phyloP scores from a whole-genome alignment of 1,284 basidiomycete genomes.

The Dichomitus squalens region DNA sequence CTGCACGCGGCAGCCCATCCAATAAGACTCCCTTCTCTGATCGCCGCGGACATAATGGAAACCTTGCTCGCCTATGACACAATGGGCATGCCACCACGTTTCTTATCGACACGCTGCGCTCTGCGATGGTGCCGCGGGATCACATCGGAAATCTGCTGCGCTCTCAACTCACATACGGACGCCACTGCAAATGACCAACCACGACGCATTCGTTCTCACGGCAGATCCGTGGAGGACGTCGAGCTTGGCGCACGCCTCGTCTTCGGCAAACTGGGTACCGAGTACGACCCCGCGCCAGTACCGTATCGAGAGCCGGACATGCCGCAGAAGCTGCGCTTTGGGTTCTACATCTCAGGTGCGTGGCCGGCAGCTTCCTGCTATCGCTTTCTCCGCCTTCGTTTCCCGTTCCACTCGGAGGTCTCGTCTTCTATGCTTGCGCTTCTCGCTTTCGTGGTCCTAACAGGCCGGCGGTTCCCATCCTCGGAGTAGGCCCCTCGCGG shows the following conservation, averaged over 20 bases:
- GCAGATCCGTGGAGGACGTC: conserved; percentile 67
- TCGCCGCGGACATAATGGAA: conserved; percentile 6
- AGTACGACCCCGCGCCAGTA: conserved; percentile 51
- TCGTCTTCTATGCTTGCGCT: neutral
- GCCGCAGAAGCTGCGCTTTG: conserved; percentile 64
- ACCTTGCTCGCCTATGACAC: neutral
- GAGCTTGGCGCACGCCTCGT: conserved; percentile 56
- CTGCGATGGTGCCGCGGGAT: neutral
- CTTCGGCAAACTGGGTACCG: conserved; percentile 53
- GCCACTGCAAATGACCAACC: neutral
- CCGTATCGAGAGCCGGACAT: conserved; percentile 61
- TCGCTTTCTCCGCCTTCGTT: neutral
- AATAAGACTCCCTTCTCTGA: neutral
- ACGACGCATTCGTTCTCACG: neutral
- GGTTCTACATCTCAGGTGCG: conserved; percentile 68
- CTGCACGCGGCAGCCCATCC: neutral
- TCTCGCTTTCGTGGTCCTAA: neutral
- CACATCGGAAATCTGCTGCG: neutral
- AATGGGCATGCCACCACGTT: neutral
- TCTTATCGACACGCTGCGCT: neutral
- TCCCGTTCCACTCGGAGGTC: neutral
- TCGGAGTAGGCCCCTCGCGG: neutral
- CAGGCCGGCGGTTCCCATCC: no score
- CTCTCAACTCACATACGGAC: neutral
- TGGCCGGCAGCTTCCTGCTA: conserved; percentile 1